Evolutionary conservation across 2,329 filamentous ascomycete genomes (phyloP).

Genomic region (Fusarium tricinctum): DNA sequence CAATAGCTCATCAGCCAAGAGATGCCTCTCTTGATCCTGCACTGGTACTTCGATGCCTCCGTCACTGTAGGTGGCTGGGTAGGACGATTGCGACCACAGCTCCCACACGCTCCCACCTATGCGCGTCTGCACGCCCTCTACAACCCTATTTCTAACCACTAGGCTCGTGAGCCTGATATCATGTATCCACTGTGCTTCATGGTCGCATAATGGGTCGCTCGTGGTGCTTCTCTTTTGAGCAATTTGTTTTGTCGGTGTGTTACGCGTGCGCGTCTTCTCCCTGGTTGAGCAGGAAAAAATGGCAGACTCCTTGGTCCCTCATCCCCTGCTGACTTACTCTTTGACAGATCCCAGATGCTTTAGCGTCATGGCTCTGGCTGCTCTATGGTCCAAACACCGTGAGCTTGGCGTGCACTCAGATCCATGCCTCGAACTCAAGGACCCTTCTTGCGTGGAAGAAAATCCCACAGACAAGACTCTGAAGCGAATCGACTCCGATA

Average conservation of each 20-base stretch:
- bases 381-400: slow-evolving; percentile 39
- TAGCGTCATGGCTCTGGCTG: slow-evolving; percentile 43
- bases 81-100: slow-evolving; percentile 39
- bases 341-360: slow-evolving; percentile 40
- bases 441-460: slow-evolving; percentile 34
- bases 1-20: slow-evolving; percentile 40
- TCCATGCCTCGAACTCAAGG: slow-evolving; percentile 42
- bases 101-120: slow-evolving; percentile 44
- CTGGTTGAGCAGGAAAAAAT: slow-evolving; percentile 28
- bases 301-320: slow-evolving; percentile 34
- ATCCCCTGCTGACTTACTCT: slow-evolving; percentile 44
- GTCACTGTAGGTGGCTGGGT: slow-evolving; percentile 47
- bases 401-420: slow-evolving; percentile 45
- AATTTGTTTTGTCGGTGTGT: slow-evolving; percentile 56
- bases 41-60: slow-evolving; percentile 29
- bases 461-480: slow-evolving; percentile 17
- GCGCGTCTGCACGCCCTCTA: slow-evolving; percentile 40
- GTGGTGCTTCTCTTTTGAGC: slow-evolving; percentile 47
- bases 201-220: slow-evolving; percentile 55
- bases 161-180: slow-evolving; percentile 47
- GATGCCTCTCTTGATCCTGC: slow-evolving; percentile 37
- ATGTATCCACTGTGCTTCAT: slow-evolving; percentile 54
- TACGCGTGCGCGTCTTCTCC: slow-evolving; percentile 51
- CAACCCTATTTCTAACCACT: slow-evolving; percentile 43
- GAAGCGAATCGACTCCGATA: neutral